Base-by-base conservation (phyloP, 345 rosid species). In the Punica granatum region DNA sequence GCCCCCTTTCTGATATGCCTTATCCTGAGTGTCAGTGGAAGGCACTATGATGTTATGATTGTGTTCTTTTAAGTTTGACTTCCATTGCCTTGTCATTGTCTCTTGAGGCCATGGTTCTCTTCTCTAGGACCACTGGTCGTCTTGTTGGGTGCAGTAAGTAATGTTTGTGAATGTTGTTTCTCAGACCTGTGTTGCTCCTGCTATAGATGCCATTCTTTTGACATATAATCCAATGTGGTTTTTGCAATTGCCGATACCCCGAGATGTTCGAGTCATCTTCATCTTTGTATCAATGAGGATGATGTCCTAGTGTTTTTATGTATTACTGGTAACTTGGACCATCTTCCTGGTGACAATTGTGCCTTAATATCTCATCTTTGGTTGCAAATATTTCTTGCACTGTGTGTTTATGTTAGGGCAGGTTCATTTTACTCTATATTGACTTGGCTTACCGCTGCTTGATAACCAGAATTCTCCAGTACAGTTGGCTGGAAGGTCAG, bases 401-500 rank as follows among this genome's bases (percentile, higher is more conserved):
- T 6, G 6, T 13, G 2, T 33, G 12, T 1, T 12, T n/a, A 30
- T 18, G 26, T 26, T 56, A 13, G 33, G 61, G 19, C 33, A 23
- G 33, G 18, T 46, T 28, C 23, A 66, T 28, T 33, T 32, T 37
- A 60, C 31, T 37, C 34, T 33, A 28, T 46, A 26, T 35, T 6
- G 26, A 31, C 37, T 36, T 21, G n/a, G 28, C 56, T 34, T 65
- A 15, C 34, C 34, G 54, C 41, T 67, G 39, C 80, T 61, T 73
- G 25, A 64, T 68, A 67, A 25, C 39, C 66, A 93, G 98, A 90
- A 97, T 67, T 94, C 99, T 79, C 97, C 99, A 0, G 83, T 94
- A 73, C 85, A 85, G 72, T 75, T 94, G 78, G 91, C 89, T 44
- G 97, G 99, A 75, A 87, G 92, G 72, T 88, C 85, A 71, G 85